Base-by-base conservation (phyloP, 1,284 basidiomycete species). In the Moesziomyces sp. region DNA sequence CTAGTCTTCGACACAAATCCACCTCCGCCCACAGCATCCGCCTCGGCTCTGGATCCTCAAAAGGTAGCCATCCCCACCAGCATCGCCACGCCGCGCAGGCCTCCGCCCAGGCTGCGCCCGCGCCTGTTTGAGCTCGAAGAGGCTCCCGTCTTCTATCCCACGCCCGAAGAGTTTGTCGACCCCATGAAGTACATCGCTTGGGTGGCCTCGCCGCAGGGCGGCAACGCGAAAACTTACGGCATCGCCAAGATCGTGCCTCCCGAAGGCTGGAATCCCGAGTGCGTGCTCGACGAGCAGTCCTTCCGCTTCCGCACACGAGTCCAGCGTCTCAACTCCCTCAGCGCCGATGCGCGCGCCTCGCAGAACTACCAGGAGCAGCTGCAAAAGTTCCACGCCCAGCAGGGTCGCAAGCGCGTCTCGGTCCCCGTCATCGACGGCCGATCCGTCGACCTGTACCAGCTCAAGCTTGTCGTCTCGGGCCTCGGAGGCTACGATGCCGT, bases 191-290 rank as follows among this genome's bases (percentile, higher is more conserved):
- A 97, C 86, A 93, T 99, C 84, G 90, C 90, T 79, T 91, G 76
- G 77, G 61, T 78, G 45, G 77, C 90, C 58, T 92, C 97, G 78
- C 89, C 92, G 9, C 88, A 90, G 52, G 86, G 89, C 40, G 80
- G 82, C 24, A 82, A 85, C 44, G 94, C 92, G 0, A 89, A 88
- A 79, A 86, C 89, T 49, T 94, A 90, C 83, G 97, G 97, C 34
- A 95, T 99, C 78, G 94, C 93, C 86, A 99, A 99, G 87, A 90
- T 99, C 66, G 89, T 98, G 21, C 97, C 97, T 61, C 97, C 97
- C 1, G 87, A 89, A 64, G 93, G 90, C 40, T 99, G 97, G 97
- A 89, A 91, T 77, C 96, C 97, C 89, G 93, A 95, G 16, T 99
- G 97, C 85, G 91, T 93, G n/a, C 92, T 95, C 46, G 91, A 98